A percentile compares a stretch with the other conserved stretches of the same genome.
These are phyloP conservation scores for Tetrahymena malaccensis DNA, from an alignment of 73 alveolate genomes.

Conservation along the genomic window DNA sequence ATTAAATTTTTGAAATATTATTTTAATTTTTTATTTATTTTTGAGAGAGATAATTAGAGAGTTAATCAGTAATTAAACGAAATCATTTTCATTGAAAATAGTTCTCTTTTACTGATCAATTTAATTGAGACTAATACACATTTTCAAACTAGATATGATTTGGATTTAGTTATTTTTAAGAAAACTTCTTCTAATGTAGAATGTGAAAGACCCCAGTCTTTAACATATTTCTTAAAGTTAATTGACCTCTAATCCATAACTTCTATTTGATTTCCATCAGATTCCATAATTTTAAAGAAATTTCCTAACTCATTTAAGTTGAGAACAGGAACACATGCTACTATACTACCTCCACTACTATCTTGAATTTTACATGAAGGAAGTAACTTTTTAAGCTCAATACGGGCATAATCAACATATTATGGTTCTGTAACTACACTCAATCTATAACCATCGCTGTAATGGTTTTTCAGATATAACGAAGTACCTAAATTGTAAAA, in stretches of 20 bases:
- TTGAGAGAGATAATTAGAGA: background rate
- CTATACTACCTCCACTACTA: slow-evolving; percentile 72
- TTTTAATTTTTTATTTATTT: too few relatives aligned
- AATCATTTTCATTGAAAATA: background rate
- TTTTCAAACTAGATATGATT: background rate
- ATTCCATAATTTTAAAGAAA: slow-evolving; percentile 46
- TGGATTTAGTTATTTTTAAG: slow-evolving; percentile 65
- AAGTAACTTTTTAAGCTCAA: slow-evolving; percentile 20
- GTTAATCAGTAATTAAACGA: background rate
- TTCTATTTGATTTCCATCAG: background rate
- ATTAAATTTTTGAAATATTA: background rate
- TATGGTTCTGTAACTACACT: slow-evolving; percentile 28
- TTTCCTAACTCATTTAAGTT: slow-evolving; percentile 38
- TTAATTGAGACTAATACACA: too few relatives aligned
- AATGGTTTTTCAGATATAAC: slow-evolving; percentile 77
- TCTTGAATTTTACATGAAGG: slow-evolving; percentile 60
- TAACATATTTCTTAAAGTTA: slow-evolving; percentile 40
- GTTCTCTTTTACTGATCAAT: background rate
- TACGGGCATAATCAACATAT: slow-evolving; percentile 45
- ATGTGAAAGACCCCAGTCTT: slow-evolving; percentile 79
- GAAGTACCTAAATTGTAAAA: slow-evolving; percentile 70
- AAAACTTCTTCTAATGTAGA: slow-evolving; percentile 87
- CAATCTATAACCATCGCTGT: slow-evolving; percentile 79
- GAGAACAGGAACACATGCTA: slow-evolving; percentile 48
- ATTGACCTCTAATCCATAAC: background rate